Conservation (phyloP, 2,329 filamentous ascomycete species). For the Penicillium sp. region DNA sequence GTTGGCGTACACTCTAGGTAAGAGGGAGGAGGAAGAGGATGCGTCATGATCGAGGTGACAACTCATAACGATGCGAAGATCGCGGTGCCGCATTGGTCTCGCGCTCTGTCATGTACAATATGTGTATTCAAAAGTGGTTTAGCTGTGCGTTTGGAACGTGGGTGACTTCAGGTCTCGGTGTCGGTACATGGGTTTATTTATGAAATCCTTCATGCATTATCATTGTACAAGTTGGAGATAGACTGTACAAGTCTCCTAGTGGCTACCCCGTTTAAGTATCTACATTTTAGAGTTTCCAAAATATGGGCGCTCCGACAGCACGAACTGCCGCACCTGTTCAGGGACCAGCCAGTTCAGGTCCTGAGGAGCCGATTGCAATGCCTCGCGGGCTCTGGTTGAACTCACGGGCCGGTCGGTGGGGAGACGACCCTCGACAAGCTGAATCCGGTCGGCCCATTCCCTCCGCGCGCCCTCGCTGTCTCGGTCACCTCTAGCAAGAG, state of each 20-base stretch:
- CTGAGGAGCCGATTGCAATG: conserved; percentile 29
- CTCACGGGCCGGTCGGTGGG: conserved; percentile 40
- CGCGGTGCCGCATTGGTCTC: neutral
- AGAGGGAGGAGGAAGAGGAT: conserved; percentile 40
- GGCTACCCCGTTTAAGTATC: neutral
- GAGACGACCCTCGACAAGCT: conserved; percentile 41
- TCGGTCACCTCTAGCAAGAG: conserved; percentile 38
- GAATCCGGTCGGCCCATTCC: conserved; percentile 45
- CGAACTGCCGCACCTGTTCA: conserved; percentile 32
- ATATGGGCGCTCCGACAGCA: conserved; percentile 35
- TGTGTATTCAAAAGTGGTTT: conserved; percentile 1
- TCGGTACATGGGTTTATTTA: neutral
- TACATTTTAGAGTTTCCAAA: conserved; percentile 1
- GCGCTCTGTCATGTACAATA: conserved; percentile 3
- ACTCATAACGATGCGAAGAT: neutral
- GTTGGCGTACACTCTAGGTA: conserved; percentile 46
- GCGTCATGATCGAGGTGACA: neutral
- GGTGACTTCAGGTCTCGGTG: neutral
- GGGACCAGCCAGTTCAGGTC: conserved; percentile 40
- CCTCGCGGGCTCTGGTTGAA: conserved; percentile 44
- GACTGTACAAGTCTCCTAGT: neutral
- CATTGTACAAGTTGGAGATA: neutral
- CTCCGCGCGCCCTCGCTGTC: conserved; percentile 38
- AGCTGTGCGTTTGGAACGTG: neutral
- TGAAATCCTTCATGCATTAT: conserved; percentile 2